Conservation (phyloP, 495 filamentous ascomycete genomes). For the Xylaria telfairii region DNA sequence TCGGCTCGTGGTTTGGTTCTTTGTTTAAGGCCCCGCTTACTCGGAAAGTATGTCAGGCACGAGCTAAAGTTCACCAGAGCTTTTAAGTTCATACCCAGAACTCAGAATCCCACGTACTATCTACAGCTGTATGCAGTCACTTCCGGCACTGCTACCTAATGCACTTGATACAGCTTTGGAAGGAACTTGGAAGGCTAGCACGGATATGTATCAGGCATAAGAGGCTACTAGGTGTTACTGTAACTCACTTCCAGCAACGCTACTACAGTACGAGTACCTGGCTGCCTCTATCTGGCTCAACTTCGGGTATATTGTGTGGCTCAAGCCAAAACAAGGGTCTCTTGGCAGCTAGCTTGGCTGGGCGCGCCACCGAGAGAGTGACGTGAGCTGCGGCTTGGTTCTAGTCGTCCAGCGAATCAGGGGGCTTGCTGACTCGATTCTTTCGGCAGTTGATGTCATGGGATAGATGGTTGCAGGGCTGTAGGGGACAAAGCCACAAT, state of each 20-base stretch:
- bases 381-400: conserved; percentile 21
- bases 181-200: not conserved
- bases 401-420: conserved; percentile 15
- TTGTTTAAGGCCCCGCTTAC: not conserved
- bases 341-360: conserved; percentile 4
- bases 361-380: conserved; percentile 9
- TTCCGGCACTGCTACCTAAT: too few relatives aligned
- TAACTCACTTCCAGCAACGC: too few relatives aligned
- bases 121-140: not conserved
- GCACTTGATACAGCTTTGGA: not conserved
- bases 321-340: conserved; percentile 1
- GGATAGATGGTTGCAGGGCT: conserved; percentile 1
- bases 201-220: too few relatives aligned
- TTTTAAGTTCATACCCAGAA: not conserved
- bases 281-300: not conserved
- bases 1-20: not conserved
- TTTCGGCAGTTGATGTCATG: conserved; percentile 28
- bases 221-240: too few relatives aligned
- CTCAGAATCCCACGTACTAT: not conserved
- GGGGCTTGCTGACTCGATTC: conserved; percentile 14
- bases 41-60: not conserved
- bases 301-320: not conserved
- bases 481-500: conserved; percentile 1
- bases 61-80: not conserved
- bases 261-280: not conserved